Conservation (phyloP, 805 yeast genomes). For the Lipomyces lipofer region DNA sequence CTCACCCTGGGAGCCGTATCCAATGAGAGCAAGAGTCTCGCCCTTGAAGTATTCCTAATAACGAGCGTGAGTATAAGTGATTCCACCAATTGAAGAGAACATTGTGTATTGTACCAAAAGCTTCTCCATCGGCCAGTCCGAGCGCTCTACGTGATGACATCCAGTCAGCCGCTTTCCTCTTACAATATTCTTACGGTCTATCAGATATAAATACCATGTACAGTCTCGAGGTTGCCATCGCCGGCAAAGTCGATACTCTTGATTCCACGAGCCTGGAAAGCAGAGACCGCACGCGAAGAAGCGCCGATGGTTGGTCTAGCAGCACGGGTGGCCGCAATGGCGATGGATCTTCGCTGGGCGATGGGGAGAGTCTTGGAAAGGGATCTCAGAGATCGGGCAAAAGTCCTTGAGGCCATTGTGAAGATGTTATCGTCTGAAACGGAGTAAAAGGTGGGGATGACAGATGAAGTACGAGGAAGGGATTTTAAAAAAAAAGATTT, state of each 20-base stretch:
- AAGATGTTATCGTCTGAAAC: too few relatives aligned
- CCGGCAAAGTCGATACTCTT: constrained; percentile 91
- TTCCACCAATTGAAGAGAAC: too few relatives aligned
- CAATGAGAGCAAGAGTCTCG: constrained; percentile 95
- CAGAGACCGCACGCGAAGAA: constrained; percentile 54
- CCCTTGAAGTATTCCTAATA: constrained; percentile 97
- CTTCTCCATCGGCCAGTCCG: constrained; percentile 99
- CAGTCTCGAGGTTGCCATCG: constrained; percentile 83
- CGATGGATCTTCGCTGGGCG: constrained; percentile 64
- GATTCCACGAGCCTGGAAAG: constrained; percentile 79
- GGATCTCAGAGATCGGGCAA: constrained; percentile 52
- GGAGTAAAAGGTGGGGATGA: too few relatives aligned
- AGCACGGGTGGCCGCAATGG: constrained; percentile 33
- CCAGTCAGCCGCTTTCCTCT: too few relatives aligned
- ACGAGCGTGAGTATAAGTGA: too few relatives aligned
- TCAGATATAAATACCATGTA: constrained; percentile 54
- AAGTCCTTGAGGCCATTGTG: constrained; percentile 49
- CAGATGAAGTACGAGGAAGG: too few relatives aligned
- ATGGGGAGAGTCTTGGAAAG: constrained; percentile 43
- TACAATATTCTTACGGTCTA: too few relatives aligned
- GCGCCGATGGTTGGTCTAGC: constrained; percentile 50
- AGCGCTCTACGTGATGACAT: constrained; percentile 68
- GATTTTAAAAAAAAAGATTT: too few relatives aligned
- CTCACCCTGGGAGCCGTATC: constrained; percentile 98
- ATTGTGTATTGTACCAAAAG: too few relatives aligned